These are phyloP conservation scores for Leishmania tarentolae DNA, from an alignment of 208 protist species.

Conservation along the genomic window DNA sequence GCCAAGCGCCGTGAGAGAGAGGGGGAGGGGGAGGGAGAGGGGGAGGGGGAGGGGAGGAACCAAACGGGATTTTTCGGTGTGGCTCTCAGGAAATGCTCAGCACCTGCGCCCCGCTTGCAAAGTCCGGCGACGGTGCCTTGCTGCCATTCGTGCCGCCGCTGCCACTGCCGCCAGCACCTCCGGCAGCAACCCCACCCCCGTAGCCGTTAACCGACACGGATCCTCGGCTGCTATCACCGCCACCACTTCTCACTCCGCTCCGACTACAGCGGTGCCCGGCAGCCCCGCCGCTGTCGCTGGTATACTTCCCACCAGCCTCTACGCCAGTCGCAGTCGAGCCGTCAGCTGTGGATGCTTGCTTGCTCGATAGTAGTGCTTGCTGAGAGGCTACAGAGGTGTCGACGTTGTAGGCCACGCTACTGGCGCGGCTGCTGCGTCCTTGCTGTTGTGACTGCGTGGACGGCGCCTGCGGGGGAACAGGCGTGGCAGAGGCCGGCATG, in stretches of 20 bases:
- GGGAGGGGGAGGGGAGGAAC: not conserved
- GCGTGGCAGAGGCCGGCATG: not conserved
- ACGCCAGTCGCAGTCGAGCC: not conserved
- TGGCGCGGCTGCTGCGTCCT: not conserved
- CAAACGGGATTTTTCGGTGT: conserved; percentile 5
- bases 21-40: not conserved
- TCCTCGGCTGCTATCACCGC: not conserved
- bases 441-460: conserved; percentile 6
- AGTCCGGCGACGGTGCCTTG: conserved; percentile 14
- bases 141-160: not conserved
- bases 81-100: conserved; percentile 17
- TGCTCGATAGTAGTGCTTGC: not conserved
- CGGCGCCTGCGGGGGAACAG: not conserved
- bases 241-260: not conserved
- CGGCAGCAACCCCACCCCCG: not conserved
- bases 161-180: not conserved
- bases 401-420: conserved; percentile 4
- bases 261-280: not conserved
- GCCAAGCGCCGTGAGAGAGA: not conserved
- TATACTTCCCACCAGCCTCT: not conserved
- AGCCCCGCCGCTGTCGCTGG: not conserved
- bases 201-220: not conserved
- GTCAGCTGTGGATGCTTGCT: not conserved
- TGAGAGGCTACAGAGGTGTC: not conserved
- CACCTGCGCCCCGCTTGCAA: conserved; percentile 11